A percentile compares a stretch with the other conserved stretches of the same genome.
These are phyloP conservation scores for Fusarium sp. DNA, from an alignment of 2,329 filamentous ascomycete genomes.

Conservation along the genomic window DNA sequence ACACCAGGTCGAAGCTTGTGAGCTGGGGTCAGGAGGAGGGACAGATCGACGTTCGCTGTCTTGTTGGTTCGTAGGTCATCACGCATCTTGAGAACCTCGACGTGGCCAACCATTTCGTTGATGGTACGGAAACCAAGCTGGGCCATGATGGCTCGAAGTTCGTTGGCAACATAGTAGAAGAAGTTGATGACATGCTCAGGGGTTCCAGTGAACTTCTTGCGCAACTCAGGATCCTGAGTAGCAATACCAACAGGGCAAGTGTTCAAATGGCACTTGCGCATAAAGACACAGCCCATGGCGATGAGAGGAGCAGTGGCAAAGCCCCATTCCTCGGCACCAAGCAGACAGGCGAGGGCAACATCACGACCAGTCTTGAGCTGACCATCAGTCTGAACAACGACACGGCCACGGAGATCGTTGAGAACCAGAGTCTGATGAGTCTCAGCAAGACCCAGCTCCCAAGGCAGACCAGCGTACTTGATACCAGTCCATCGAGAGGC, in stretches of 20 bases:
- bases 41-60: constrained; percentile 93
- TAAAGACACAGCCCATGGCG: constrained; percentile 97
- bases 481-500: constrained; percentile 98
- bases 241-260: constrained; percentile 94
- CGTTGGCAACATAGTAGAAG: constrained; percentile 97
- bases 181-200: constrained; percentile 99
- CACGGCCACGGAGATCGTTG: constrained; percentile 95
- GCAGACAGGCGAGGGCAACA: constrained; percentile 92
- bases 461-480: constrained; percentile 97
- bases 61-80: constrained; percentile 91
- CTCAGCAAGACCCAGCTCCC: constrained; percentile 96
- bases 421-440: constrained; percentile 96
- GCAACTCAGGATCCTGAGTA: constrained; percentile 93
- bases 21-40: constrained; percentile 93
- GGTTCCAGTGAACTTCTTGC: constrained; percentile 93
- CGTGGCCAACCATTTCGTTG: constrained; percentile 97
- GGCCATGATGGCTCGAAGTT: constrained; percentile 97
- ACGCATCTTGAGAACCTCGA: constrained; percentile 86
- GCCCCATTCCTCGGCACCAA: constrained; percentile 98
- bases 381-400: constrained; percentile 96
- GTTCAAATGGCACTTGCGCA: constrained; percentile 84
- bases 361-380: constrained; percentile 94
- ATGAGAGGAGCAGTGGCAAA: constrained; percentile 96
- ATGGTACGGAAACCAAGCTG: constrained; percentile 94
- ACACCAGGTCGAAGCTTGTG: constrained; percentile 95